Percentiles rank a stretch among this genome's conserved stretches.
Conservation (phyloP, 495 filamentous ascomycete genomes). For the Parachaetomium inaequale region DNA sequence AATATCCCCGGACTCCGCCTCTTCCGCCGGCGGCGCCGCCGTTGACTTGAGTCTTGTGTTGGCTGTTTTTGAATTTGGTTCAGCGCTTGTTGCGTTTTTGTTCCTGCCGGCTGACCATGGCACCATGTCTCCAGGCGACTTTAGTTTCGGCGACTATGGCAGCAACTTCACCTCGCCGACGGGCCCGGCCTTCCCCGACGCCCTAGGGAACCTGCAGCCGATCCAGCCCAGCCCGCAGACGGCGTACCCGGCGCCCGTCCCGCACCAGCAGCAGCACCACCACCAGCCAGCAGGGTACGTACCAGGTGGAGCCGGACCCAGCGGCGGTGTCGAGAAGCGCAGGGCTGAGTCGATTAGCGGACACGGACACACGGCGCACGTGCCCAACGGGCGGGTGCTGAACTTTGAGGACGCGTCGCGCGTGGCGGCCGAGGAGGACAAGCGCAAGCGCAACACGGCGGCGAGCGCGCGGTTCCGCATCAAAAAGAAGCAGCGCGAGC, state of each 20-base stretch:
- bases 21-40: constrained; percentile 28
- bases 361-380: not conserved
- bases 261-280: constrained; percentile 19
- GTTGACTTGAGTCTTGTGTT: constrained; percentile 18
- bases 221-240: constrained; percentile 43
- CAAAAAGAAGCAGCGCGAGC: constrained; percentile 99
- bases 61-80: constrained; percentile 24
- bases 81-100: not conserved
- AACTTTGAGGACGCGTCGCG: constrained; percentile 68
- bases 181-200: constrained; percentile 43
- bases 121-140: constrained; percentile 51
- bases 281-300: constrained; percentile 44
- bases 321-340: constrained; percentile 48
- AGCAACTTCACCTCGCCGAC: constrained; percentile 47
- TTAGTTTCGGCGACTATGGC: constrained; percentile 45
- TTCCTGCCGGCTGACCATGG: constrained; percentile 37
- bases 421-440: constrained; percentile 90
- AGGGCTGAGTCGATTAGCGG: constrained; percentile 44
- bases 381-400: constrained; percentile 28
- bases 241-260: constrained; percentile 33
- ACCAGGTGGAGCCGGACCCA: constrained; percentile 10
- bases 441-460: constrained; percentile 92
- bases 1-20: constrained; percentile 31
- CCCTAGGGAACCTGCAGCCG: constrained; percentile 44
- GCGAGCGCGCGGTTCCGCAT: constrained; percentile 92